Percentiles rank a stretch among this genome's conserved stretches.
Conservation (phyloP, 768 basidiomycete species). For the Leccinum rimulosum region DNA sequence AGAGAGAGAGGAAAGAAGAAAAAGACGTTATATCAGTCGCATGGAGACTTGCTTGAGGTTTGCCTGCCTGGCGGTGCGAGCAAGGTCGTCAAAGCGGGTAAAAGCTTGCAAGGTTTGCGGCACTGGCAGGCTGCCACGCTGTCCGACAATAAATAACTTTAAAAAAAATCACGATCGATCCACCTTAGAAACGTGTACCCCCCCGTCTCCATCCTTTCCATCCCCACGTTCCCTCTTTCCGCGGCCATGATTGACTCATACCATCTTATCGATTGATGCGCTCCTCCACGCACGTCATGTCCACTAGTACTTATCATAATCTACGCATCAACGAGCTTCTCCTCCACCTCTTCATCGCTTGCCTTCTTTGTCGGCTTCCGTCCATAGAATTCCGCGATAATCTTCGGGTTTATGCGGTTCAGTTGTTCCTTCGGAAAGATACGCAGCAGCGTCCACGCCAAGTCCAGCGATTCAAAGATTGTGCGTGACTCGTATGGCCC, state of each 20-base stretch:
- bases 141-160: conserved; percentile 16
- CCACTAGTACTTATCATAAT: conserved; percentile 14
- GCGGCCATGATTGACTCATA: conserved; percentile 14
- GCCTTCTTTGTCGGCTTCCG: conserved; percentile 75
- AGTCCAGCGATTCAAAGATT: conserved; percentile 95
- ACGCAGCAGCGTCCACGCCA: conserved; percentile 94
- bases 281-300: not conserved
- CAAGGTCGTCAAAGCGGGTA: conserved; percentile 25
- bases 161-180: conserved; percentile 19
- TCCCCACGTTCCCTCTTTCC: conserved; percentile 15
- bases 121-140: conserved; percentile 34
- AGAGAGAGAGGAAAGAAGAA: conserved; percentile 5
- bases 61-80: conserved; percentile 21
- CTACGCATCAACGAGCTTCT: conserved; percentile 65
- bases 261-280: conserved; percentile 24
- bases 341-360: conserved; percentile 39
- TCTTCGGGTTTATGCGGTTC: conserved; percentile 97
- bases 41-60: not conserved
- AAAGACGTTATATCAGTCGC: not conserved
- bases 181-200: conserved; percentile 15
- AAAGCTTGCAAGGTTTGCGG: conserved; percentile 11
- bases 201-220: not conserved
- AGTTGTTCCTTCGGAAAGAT: conserved; percentile 99
- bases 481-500: conserved; percentile 93
- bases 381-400: conserved; percentile 89